Percentiles rank a stretch among this genome's conserved stretches.
Evolutionary conservation across 2,329 filamentous ascomycete genomes (phyloP).

Genomic region (Didymella sp.): DNA sequence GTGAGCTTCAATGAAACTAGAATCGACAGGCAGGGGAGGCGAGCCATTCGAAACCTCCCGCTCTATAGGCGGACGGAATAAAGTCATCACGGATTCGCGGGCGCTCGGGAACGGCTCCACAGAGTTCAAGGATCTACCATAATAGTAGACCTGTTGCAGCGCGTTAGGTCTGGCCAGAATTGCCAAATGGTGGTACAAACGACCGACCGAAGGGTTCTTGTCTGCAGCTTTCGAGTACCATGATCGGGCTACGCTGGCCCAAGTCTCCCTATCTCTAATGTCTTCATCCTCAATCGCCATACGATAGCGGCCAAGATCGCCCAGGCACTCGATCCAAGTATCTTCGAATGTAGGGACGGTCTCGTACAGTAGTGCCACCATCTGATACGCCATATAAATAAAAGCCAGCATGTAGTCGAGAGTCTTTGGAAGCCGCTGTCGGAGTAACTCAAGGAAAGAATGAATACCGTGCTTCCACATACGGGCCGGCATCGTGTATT

Average conservation of each 20-base stretch:
- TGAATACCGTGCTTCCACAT: slow-evolving; percentile 97
- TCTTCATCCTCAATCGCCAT: slow-evolving; percentile 94
- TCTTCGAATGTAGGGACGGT: slow-evolving; percentile 83
- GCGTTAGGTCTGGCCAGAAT: slow-evolving; percentile 75
- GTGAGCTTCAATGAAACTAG: slow-evolving; percentile 68
- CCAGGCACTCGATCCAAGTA: slow-evolving; percentile 93
- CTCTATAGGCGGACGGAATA: not conserved
- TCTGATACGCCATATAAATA: slow-evolving; percentile 86
- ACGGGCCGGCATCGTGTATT: slow-evolving; percentile 88
- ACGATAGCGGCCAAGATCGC: slow-evolving; percentile 81
- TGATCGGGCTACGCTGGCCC: slow-evolving; percentile 78
- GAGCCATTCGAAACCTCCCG: not conserved
- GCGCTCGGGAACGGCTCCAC: slow-evolving; percentile 71
- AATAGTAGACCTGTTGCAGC: slow-evolving; percentile 75
- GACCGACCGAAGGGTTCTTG: slow-evolving; percentile 74
- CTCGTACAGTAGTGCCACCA: slow-evolving; percentile 87
- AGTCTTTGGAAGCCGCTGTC: slow-evolving; percentile 73
- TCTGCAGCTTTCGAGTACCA: slow-evolving; percentile 86
- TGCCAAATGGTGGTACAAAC: slow-evolving; percentile 87
- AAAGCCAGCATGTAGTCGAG: slow-evolving; percentile 91
- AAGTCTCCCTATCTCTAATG: slow-evolving; percentile 75
- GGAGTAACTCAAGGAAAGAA: slow-evolving; percentile 74
- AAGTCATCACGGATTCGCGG: slow-evolving; percentile 69
- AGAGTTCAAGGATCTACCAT: slow-evolving; percentile 73
- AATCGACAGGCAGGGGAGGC: slow-evolving; percentile 55